Conservation (phyloP, 2,329 filamentous ascomycete genomes). For the Penicillium aurantiogriseum region DNA sequence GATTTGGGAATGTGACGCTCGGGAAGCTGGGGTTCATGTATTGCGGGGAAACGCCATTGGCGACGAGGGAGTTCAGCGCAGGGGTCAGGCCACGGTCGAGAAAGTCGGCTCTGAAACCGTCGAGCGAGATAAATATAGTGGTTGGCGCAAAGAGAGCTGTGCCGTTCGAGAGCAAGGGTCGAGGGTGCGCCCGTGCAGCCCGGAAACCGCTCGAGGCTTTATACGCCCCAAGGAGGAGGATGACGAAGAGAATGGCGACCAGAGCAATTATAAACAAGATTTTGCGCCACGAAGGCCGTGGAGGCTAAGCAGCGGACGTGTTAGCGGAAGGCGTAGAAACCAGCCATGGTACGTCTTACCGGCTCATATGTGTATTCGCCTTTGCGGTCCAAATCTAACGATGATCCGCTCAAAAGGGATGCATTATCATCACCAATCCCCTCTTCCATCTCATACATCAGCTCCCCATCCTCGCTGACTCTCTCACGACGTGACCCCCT, state of each 20-base stretch:
- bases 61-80: conserved; percentile 72
- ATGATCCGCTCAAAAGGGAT: conserved; percentile 60
- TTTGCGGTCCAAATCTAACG: conserved; percentile 51
- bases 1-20: conserved; percentile 94
- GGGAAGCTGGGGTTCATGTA: conserved; percentile 96
- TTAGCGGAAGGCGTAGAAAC: conserved; percentile 13
- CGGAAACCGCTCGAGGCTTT: conserved; percentile 49
- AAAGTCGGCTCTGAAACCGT: conserved; percentile 95
- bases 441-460: conserved; percentile 91
- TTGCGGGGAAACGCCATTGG: conserved; percentile 79
- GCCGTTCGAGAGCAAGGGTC: conserved; percentile 64
- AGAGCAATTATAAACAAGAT: conserved; percentile 44
- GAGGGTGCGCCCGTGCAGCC: conserved; percentile 23
- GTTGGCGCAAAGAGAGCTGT: conserved; percentile 87
- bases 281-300: conserved; percentile 31
- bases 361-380: conserved; percentile 33
- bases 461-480: conserved; percentile 65
- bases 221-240: conserved; percentile 57
- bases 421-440: conserved; percentile 63
- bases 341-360: conserved; percentile 20
- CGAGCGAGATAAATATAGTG: conserved; percentile 88
- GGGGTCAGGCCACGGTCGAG: conserved; percentile 80
- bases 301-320: conserved; percentile 20
- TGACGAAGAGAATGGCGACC: conserved; percentile 54
- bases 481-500: conserved; percentile 48